Evolutionary conservation across 352 stramenopile genomes (phyloP).

Genomic region (Globisporangium yorkense): DNA sequence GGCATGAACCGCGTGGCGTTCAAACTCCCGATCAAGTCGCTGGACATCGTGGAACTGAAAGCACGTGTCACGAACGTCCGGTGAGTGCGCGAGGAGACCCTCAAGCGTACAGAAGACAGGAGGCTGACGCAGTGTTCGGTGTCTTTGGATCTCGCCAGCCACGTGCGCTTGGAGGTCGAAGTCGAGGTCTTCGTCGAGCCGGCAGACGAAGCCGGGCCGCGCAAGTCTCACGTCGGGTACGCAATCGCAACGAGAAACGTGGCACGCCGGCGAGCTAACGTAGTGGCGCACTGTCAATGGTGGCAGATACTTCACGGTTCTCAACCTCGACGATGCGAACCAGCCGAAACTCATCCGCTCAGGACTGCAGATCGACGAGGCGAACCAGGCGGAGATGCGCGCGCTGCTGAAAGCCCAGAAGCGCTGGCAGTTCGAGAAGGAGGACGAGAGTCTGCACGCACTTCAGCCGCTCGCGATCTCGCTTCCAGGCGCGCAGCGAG

Average conservation of each 20-base stretch:
- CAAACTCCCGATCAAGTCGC: conserved; percentile 57
- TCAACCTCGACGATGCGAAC: conserved; percentile 45
- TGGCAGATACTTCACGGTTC: conserved; percentile 50
- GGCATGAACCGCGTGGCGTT: conserved; percentile 63
- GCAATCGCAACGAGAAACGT: not conserved
- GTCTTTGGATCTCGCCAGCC: conserved; percentile 14
- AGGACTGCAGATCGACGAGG: conserved; percentile 46
- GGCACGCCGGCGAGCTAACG: no score
- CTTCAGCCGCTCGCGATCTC: conserved; percentile 40
- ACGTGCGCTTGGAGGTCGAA: conserved; percentile 52
- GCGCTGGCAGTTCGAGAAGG: conserved; percentile 58
- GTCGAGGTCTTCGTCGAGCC: conserved; percentile 59
- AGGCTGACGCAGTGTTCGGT: not conserved
- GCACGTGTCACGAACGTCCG: conserved; percentile 43
- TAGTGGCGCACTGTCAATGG: not conserved
- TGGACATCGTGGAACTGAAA: conserved; percentile 55
- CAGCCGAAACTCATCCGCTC: conserved; percentile 44
- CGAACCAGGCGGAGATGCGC: conserved; percentile 53
- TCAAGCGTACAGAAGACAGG: no score
- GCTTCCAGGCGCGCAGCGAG: no score
- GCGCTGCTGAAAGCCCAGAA: conserved; percentile 61
- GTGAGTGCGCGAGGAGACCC: conserved; percentile 14
- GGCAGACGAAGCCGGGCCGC: conserved; percentile 30
- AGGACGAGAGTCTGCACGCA: conserved; percentile 47
- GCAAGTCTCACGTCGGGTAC: conserved; percentile 53